phyloP scores from a whole-genome alignment of 345 rosid species.

The Gossypium arboreum region DNA sequence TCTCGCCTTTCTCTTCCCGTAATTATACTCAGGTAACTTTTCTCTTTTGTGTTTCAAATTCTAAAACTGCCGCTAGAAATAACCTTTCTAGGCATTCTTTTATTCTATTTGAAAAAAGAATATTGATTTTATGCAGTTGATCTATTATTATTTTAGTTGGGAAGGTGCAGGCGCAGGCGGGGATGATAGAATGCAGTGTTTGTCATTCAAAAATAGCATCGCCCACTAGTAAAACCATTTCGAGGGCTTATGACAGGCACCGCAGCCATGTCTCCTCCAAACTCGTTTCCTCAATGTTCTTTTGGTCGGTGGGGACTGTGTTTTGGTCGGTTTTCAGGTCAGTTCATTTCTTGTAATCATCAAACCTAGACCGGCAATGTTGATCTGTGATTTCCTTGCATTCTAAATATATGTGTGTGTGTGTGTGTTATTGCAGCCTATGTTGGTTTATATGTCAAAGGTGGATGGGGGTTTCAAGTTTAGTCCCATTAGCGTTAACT shows the following conservation, averaged over 20 bases:
- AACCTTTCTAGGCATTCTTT: background rate
- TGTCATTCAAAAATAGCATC: constrained; percentile 74
- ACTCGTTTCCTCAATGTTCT: constrained; percentile 59
- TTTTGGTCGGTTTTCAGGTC: constrained; percentile 87
- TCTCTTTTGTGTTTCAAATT: background rate
- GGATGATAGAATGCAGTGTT: constrained; percentile 74
- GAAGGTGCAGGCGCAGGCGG: background rate
- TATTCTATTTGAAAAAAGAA: background rate
- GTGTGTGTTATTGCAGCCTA: constrained; percentile 47
- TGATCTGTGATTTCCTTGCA: background rate
- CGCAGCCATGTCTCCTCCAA: constrained; percentile 62
- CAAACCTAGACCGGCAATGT: background rate
- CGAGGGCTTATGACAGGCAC: constrained; percentile 49
- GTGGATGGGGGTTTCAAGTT: constrained; percentile 85
- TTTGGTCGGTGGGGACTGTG: constrained; percentile 86
- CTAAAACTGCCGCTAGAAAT: background rate
- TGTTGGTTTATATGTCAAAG: constrained; percentile 91
- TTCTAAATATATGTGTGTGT: background rate
- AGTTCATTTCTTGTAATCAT: background rate
- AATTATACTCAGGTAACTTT: background rate
- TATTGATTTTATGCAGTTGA: background rate
- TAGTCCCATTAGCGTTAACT: constrained; percentile 90
- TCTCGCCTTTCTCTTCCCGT: background rate
- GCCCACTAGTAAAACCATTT: constrained; percentile 46
- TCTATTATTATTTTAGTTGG: background rate